Evolutionary conservation across 768 basidiomycete genomes (phyloP).

Genomic region (Macrocybe gigantea): DNA sequence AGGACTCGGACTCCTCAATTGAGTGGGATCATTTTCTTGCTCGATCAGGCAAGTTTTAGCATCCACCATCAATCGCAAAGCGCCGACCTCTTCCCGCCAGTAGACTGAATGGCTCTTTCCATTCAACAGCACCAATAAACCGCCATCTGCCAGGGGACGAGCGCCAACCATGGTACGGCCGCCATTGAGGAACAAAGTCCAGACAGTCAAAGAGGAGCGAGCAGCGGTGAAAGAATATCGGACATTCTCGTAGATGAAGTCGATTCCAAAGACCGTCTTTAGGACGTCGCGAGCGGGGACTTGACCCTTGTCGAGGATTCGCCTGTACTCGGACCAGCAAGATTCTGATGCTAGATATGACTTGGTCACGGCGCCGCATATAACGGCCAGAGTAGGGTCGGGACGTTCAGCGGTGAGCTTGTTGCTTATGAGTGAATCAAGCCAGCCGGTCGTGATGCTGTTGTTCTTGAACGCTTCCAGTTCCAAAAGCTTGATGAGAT

Average conservation of each 20-base stretch:
- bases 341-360: slow-evolving; percentile 86
- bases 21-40: slow-evolving; percentile 99
- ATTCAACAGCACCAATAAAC: slow-evolving; percentile 85
- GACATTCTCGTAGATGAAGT: slow-evolving; percentile 95
- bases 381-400: slow-evolving; percentile 85
- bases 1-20: slow-evolving; percentile 91
- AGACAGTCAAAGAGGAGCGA: slow-evolving; percentile 80
- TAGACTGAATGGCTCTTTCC: slow-evolving; percentile 96
- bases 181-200: slow-evolving; percentile 96
- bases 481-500: slow-evolving; percentile 96
- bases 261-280: slow-evolving; percentile 93
- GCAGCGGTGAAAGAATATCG: slow-evolving; percentile 96
- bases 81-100: slow-evolving; percentile 97
- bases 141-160: slow-evolving; percentile 90
- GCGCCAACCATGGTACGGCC: slow-evolving; percentile 90
- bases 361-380: slow-evolving; percentile 95
- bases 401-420: slow-evolving; percentile 97
- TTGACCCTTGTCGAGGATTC: slow-evolving; percentile 96
- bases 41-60: slow-evolving; percentile 98
- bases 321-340: slow-evolving; percentile 90
- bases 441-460: slow-evolving; percentile 97
- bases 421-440: slow-evolving; percentile 94
- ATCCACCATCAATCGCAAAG: slow-evolving; percentile 88
- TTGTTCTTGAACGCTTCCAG: slow-evolving; percentile 96
- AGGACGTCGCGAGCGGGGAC: slow-evolving; percentile 91